Base-by-base conservation (phyloP, 495 filamentous ascomycete genomes). In the Hypoxylon trugodes region DNA sequence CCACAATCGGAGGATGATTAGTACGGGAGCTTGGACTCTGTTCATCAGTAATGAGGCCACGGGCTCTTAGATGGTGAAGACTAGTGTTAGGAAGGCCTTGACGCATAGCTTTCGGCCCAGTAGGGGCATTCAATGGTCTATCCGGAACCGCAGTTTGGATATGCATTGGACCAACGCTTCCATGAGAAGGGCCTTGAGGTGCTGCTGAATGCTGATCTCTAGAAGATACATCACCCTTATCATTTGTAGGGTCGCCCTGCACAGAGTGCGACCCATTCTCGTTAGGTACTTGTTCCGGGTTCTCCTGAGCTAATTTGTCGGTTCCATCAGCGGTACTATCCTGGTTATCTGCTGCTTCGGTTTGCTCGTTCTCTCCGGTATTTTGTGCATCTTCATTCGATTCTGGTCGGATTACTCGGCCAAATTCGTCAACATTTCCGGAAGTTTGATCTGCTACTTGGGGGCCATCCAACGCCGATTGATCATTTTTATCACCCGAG, bases 101-200 rank as follows among this genome's bases (percentile, higher is more conserved):
- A 61, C 96, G 80, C 87, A 98, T 92, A 13, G 96, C 95, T 74
- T 95, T 93, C 2, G 95, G 95, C 1, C 92, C 95, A 47, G 89
- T 95, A 24, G 95, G 95, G 21, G 95, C 95, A 74, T 85, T 86
- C 37, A 81, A 61, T 12, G 81, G 83, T 19, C 82, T 77, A 69
- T 82, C 81, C 18, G 77, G 77, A 28, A 65, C 61, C 53, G 64
- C 50, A 30, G 59, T 59, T 49, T 61, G 60, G 37, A 60, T 36
- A 43, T 55, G 69, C 52, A 68, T 54, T 47, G 59, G 59, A 28
- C 59, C 65, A 28, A 22, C 33, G 54, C 25, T 48, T 51, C 65
- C 65, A 59, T 25, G 58, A 41, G 61, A 59, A 32, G 59, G 59
- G 33, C 59, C 65, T 61, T 59, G 65, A 58, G 63, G 52, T 50